Evolutionary conservation across 257 asterid species (phyloP), one percentile per base, ranked within the genome.

Genomic region (Salvia splendens): DNA sequence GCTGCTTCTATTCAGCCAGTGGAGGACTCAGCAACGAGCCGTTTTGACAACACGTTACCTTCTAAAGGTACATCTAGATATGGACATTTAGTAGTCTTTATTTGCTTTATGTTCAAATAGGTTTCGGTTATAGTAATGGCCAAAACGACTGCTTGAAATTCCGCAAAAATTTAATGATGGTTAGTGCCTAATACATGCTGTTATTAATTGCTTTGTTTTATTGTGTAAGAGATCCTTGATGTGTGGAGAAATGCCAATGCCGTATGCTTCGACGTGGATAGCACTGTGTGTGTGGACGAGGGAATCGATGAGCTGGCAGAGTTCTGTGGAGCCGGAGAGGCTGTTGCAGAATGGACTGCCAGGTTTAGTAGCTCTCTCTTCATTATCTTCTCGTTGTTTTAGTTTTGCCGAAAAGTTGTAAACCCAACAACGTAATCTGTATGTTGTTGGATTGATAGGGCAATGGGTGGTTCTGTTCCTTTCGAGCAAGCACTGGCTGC

Each of bases 221-320:
- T 69, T 74, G 74, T 76, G 65, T 42, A 61, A 91, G 99, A 88
- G 89, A 83, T 85, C 61, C 92, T 93, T 71, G 88, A 85, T 45
- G 65, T 80, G 69, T 93, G 97, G 97, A 75, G 73, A 73, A 81
- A 75, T 46, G 84, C 95, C 16, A 61, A 83, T 74, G 95, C 91
- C 64, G 95, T 90, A 67, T 93, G 99, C 83, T 93, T 93, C 71
- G 99, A 93, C 62, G 96, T 93, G 77, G 99, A 93, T 79, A 93
- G 99, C 70, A 93, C 97, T 33, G 96, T 93, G 70, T 93, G 99
- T 78, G 17, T 86, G 77, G 97, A 90, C 46, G 99, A 93, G 85
- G 99, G 99, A 72, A 93, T 93, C 57, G 99, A 93, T 82, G 99
- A 93, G 79, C 85, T 90, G 69, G 99, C 97, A 3, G 97, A 90